Conservation (phyloP, 2,329 filamentous ascomycete genomes). For the Didymella pomorum region DNA sequence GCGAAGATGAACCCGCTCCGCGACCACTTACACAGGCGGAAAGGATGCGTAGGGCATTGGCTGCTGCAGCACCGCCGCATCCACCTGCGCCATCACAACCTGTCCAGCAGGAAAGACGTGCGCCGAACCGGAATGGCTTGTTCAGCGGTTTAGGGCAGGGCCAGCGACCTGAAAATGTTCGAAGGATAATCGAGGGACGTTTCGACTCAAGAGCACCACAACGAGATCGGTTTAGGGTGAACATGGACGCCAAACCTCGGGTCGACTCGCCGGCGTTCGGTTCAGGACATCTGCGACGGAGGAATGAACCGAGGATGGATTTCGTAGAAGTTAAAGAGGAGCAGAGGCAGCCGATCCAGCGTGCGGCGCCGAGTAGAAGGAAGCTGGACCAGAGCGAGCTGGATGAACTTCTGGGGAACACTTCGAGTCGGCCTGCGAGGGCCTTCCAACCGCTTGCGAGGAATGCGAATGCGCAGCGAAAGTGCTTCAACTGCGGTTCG, state of each 20-base stretch:
- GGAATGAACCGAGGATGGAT: slow-evolving; percentile 30
- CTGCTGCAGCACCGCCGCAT: slow-evolving; percentile 25
- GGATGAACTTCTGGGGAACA: slow-evolving; percentile 33
- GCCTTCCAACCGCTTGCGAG: slow-evolving; percentile 37
- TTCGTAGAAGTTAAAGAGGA: slow-evolving; percentile 10
- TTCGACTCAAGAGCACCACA: slow-evolving; percentile 15
- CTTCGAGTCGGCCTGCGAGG: slow-evolving; percentile 15
- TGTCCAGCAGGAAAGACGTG: slow-evolving; percentile 28
- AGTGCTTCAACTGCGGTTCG: slow-evolving; percentile 44
- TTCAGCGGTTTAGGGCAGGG: slow-evolving; percentile 30
- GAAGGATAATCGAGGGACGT: slow-evolving; percentile 4
- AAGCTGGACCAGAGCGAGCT: slow-evolving; percentile 43
- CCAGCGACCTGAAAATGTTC: slow-evolving; percentile 23
- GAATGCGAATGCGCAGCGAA: slow-evolving; percentile 32
- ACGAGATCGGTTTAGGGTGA: slow-evolving; percentile 38
- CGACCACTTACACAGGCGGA: slow-evolving; percentile 38
- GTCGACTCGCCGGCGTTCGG: slow-evolving; percentile 39
- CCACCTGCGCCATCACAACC: slow-evolving; percentile 6
- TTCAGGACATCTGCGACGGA: slow-evolving; percentile 37
- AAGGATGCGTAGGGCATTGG: slow-evolving; percentile 38
- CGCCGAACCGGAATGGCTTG: slow-evolving; percentile 23
- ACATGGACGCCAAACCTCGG: slow-evolving; percentile 42
- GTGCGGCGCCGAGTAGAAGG: slow-evolving; percentile 25
- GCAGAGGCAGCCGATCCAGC: slow-evolving; percentile 4
- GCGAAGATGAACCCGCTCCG: slow-evolving; percentile 26